Conservation (phyloP, 169 alveolate species). For the Amoebophrya sp. region DNA sequence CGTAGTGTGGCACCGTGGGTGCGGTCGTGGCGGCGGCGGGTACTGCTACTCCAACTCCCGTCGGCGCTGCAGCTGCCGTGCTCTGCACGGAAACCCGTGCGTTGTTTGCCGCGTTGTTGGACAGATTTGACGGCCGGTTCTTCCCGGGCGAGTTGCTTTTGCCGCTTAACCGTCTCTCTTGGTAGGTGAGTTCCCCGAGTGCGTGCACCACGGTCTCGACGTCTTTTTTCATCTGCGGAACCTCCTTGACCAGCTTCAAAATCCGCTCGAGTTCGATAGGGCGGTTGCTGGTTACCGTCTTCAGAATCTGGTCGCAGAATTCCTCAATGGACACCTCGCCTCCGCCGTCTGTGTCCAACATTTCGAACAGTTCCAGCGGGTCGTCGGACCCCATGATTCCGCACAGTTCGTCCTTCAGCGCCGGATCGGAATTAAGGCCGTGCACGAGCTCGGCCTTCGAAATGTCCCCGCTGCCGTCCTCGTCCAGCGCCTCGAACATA, state of each 20-base stretch:
- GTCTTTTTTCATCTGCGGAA: not conserved
- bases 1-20: too few species aligned
- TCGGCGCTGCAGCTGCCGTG: too few species aligned
- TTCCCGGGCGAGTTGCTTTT: not conserved
- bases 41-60: too few species aligned
- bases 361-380: not conserved
- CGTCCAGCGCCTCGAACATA: not conserved
- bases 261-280: not conserved
- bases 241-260: not conserved
- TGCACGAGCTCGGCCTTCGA: not conserved
- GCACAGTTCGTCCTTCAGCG: not conserved
- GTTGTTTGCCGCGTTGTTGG: too few species aligned
- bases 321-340: not conserved
- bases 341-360: not conserved
- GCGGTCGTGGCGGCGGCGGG: too few species aligned
- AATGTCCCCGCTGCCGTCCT: not conserved
- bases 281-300: not conserved
- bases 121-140: too few species aligned
- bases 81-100: too few species aligned
- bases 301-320: not conserved
- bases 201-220: not conserved
- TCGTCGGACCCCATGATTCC: not conserved
- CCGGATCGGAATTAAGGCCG: not conserved
- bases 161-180: too few species aligned
- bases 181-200: not conserved